A percentile compares a stretch with the other conserved stretches of the same genome.
phyloP scores from a whole-genome alignment of 345 rosid genomes.

The Populus davidiana region DNA sequence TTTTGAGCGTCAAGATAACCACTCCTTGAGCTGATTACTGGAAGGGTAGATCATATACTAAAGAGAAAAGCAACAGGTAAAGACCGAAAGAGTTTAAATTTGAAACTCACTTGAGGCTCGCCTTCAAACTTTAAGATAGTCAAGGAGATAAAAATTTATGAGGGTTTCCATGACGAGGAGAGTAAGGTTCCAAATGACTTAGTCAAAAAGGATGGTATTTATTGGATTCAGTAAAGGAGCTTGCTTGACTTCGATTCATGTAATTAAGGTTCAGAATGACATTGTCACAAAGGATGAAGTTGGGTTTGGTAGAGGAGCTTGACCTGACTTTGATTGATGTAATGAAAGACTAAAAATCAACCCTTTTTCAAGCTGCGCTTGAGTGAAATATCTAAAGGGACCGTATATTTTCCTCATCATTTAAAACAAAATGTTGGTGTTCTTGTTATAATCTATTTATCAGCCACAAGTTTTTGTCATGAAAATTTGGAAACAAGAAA shows the following conservation, averaged over 20 bases:
- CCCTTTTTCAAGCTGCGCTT: background rate
- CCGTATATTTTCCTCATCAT: background rate
- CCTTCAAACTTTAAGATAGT: background rate
- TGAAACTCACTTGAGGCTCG: background rate
- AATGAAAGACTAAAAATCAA: background rate
- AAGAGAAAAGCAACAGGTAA: too few species aligned
- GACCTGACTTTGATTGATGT: background rate
- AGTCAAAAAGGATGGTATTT: background rate
- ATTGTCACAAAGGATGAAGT: background rate
- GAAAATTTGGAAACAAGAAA: too few species aligned
- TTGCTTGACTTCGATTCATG: background rate
- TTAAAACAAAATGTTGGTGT: background rate
- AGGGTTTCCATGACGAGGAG: background rate
- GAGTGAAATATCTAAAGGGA: background rate
- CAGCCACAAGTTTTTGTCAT: background rate
- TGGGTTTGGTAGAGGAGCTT: background rate
- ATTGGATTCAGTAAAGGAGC: background rate
- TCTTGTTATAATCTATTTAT: background rate
- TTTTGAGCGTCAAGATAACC: too few species aligned
- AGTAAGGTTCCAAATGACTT: background rate
- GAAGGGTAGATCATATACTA: too few species aligned
- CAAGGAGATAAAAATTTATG: background rate
- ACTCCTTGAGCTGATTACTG: too few species aligned
- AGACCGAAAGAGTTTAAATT: background rate
- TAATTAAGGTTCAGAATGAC: background rate